These are phyloP conservation scores for Penicillium sp. DNA, from an alignment of 2,329 filamentous ascomycete species.

Conservation along the genomic window DNA sequence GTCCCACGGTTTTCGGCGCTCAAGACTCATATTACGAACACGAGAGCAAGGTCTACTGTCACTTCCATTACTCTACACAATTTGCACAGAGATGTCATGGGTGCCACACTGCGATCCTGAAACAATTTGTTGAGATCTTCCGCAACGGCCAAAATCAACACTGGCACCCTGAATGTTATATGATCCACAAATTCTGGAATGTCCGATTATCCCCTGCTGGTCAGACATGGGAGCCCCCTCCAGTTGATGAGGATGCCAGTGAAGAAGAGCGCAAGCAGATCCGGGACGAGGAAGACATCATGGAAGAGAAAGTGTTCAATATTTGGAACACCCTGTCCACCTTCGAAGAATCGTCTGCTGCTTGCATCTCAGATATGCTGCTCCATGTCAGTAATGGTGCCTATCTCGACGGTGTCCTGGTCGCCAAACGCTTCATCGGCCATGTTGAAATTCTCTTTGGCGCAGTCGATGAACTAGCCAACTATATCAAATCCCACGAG, in stretches of 20 bases:
- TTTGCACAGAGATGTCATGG: conserved; percentile 96
- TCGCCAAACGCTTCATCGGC: conserved; percentile 93
- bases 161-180: conserved; percentile 99
- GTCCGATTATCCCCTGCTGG: conserved; percentile 73
- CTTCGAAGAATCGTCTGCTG: conserved; percentile 96
- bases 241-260: conserved; percentile 58
- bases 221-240: conserved; percentile 49
- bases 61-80: conserved; percentile 97
- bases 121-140: conserved; percentile 99
- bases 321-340: conserved; percentile 98
- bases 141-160: conserved; percentile 97
- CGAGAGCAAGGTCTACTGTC: conserved; percentile 93
- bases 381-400: conserved; percentile 97
- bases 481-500: conserved; percentile 65
- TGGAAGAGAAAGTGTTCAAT: conserved; percentile 96
- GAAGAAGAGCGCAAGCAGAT: conserved; percentile 73
- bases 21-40: conserved; percentile 99
- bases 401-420: conserved; percentile 90
- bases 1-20: conserved; percentile 95
- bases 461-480: conserved; percentile 82
- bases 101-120: conserved; percentile 94
- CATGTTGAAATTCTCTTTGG: conserved; percentile 92
- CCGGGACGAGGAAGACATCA: conserved; percentile 82
- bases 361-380: conserved; percentile 98
- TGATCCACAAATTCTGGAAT: conserved; percentile 99